Conservation (phyloP, 1,284 basidiomycete species). For the Cystobasidium pallidum region DNA sequence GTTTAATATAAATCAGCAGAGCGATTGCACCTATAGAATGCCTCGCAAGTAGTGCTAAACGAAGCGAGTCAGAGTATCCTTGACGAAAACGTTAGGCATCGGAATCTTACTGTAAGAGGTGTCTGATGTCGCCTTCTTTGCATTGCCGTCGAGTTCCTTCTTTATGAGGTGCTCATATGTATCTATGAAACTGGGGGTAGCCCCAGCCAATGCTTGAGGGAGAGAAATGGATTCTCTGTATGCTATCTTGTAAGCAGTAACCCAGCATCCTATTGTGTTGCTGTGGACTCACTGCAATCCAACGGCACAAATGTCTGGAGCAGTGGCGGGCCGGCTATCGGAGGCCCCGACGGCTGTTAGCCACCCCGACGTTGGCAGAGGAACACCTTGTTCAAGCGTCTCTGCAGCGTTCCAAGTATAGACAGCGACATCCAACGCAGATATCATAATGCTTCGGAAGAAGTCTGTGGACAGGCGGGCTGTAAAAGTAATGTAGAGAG, state of each 20-base stretch:
- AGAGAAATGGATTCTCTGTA: slow-evolving; percentile 59
- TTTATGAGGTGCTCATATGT: slow-evolving; percentile 45
- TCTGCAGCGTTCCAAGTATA: slow-evolving; percentile 41
- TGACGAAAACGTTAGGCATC: background rate
- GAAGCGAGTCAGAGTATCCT: background rate
- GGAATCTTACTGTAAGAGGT: background rate
- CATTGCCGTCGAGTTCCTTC: slow-evolving; percentile 38
- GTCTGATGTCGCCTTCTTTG: background rate
- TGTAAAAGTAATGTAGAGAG: background rate
- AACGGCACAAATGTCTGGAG: slow-evolving; percentile 79
- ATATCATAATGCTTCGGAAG: background rate
- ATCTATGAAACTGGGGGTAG: slow-evolving; percentile 49
- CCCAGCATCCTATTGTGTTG: slow-evolving; percentile 62
- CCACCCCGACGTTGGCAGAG: slow-evolving; percentile 21
- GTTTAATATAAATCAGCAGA: slow-evolving; percentile 75
- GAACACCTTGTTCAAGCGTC: background rate
- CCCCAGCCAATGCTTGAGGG: slow-evolving; percentile 55
- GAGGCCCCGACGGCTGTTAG: slow-evolving; percentile 17
- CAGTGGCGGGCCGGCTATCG: slow-evolving; percentile 44
- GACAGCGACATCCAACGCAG: slow-evolving; percentile 16
- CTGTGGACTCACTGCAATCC: slow-evolving; percentile 77
- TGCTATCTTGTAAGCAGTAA: slow-evolving; percentile 67
- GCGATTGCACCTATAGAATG: slow-evolving; percentile 78
- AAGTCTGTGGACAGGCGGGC: too few relatives aligned
- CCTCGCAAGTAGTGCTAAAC: slow-evolving; percentile 66